Conservation (phyloP, 768 basidiomycete genomes). For the Pleurotus djamor region DNA sequence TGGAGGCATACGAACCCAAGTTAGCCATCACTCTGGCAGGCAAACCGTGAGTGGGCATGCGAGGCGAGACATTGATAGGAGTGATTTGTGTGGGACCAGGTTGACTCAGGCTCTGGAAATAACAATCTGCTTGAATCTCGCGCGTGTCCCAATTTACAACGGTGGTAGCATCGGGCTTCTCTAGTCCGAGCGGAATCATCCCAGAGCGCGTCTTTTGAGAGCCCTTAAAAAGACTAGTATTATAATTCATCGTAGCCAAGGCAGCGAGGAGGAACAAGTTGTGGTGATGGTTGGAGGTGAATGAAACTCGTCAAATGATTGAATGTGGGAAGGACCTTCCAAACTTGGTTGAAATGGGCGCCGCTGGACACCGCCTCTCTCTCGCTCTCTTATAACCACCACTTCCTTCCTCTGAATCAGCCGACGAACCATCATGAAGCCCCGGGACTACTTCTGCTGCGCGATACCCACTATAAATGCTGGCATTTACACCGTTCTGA, state of each 20-base stretch:
- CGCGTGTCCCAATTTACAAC: too few species aligned
- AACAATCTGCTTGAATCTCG: too few species aligned
- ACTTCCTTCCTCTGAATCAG: constrained; percentile 10
- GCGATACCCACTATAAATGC: constrained; percentile 89
- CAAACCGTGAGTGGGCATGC: too few species aligned
- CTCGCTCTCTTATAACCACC: not conserved
- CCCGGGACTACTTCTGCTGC: constrained; percentile 89
- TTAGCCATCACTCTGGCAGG: too few species aligned
- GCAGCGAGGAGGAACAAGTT: constrained; percentile 19
- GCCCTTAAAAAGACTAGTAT: constrained; percentile 15
- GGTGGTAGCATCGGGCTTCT: too few species aligned
- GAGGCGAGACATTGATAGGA: too few species aligned
- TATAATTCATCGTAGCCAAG: constrained; percentile 11
- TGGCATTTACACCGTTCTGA: constrained; percentile 81
- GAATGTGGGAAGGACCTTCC: not conserved
- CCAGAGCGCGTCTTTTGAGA: constrained; percentile 21
- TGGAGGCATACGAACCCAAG: too few species aligned
- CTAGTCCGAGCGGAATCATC: constrained; percentile 25
- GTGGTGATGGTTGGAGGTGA: constrained; percentile 11
- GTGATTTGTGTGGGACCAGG: too few species aligned
- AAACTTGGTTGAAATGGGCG: not conserved
- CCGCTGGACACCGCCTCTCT: not conserved
- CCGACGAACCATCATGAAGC: constrained; percentile 49
- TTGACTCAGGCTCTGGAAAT: too few species aligned
- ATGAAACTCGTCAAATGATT: not conserved